Percentiles rank a stretch among this genome's conserved stretches.
Evolutionary conservation across 495 filamentous ascomycete genomes (phyloP).

Genomic region (Podospora bellae-mahoneyi): DNA sequence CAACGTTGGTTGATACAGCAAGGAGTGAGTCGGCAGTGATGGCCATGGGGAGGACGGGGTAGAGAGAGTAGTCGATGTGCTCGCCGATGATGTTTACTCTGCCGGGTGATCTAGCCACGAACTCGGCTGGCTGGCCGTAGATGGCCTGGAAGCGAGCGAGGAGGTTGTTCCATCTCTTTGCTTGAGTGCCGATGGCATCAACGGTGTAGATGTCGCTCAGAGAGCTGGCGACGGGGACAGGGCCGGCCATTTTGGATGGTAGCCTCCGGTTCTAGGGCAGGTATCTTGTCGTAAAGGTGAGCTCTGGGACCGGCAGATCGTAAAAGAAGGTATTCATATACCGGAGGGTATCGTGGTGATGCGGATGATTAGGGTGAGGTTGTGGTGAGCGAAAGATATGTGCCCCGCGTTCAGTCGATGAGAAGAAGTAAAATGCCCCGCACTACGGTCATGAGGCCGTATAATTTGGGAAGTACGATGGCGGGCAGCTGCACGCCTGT

Average conservation of each 20-base stretch:
- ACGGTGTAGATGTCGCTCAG: conserved; percentile 67
- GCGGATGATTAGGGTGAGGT: neutral
- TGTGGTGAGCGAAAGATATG: neutral
- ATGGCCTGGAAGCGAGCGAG: conserved; percentile 64
- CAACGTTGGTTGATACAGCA: conserved; percentile 65
- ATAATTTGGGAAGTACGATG: neutral
- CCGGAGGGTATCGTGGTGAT: neutral
- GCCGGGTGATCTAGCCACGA: conserved; percentile 85
- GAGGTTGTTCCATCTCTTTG: conserved; percentile 66
- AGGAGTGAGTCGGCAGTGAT: conserved; percentile 87
- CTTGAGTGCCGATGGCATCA: conserved; percentile 56
- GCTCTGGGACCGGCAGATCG: neutral
- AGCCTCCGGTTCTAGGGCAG: neutral
- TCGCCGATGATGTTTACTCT: conserved; percentile 98
- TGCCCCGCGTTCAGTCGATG: conserved; percentile 6
- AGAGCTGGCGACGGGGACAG: conserved; percentile 56
- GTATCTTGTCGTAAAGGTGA: neutral
- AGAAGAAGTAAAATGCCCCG: conserved; percentile 6
- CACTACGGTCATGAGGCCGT: conserved; percentile 6
- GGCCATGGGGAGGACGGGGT: conserved; percentile 93
- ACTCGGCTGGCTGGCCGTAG: conserved; percentile 71
- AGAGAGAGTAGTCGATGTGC: conserved; percentile 98
- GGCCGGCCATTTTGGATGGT: conserved; percentile 48
- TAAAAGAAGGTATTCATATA: neutral
- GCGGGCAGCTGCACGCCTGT: neutral